These are phyloP conservation scores for Penicillium roqueforti DNA, from an alignment of 495 filamentous ascomycete genomes.

Conservation along the genomic window DNA sequence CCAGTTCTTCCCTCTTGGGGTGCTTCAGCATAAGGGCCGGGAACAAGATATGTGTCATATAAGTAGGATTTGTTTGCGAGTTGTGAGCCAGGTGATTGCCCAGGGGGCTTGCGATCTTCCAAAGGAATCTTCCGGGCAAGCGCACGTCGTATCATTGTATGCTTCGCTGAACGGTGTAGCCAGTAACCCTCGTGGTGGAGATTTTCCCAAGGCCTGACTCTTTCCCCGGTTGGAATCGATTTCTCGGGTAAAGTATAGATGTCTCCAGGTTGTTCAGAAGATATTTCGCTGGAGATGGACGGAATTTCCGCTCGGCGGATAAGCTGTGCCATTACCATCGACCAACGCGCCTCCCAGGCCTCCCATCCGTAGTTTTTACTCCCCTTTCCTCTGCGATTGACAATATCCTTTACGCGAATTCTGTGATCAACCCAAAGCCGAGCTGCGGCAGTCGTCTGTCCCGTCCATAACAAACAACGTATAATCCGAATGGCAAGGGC, in stretches of 20 bases:
- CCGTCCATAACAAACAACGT: slow-evolving; percentile 71
- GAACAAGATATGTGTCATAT: slow-evolving; percentile 85
- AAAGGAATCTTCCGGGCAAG: slow-evolving; percentile 66
- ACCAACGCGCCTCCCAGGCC: slow-evolving; percentile 83
- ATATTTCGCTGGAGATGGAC: slow-evolving; percentile 26
- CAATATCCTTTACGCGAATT: slow-evolving; percentile 62
- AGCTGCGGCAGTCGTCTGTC: slow-evolving; percentile 68
- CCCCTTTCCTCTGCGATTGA: slow-evolving; percentile 79
- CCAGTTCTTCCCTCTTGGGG: slow-evolving; percentile 49
- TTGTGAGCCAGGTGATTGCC: slow-evolving; percentile 62
- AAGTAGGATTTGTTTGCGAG: slow-evolving; percentile 62
- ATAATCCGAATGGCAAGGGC: slow-evolving; percentile 71
- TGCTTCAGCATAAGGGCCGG: slow-evolving; percentile 67
- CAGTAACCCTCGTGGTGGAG: slow-evolving; percentile 89
- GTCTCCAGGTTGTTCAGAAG: slow-evolving; percentile 14
- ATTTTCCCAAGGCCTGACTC: slow-evolving; percentile 69
- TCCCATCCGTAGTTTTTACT: slow-evolving; percentile 81
- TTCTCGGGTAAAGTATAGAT: slow-evolving; percentile 60
- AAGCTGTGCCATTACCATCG: slow-evolving; percentile 72
- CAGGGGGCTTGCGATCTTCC: slow-evolving; percentile 66
- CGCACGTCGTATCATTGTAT: slow-evolving; percentile 54
- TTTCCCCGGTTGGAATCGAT: slow-evolving; percentile 55
- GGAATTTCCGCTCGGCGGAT: slow-evolving; percentile 58
- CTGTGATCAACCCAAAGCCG: slow-evolving; percentile 73
- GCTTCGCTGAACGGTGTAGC: slow-evolving; percentile 65